Evolutionary conservation across 140 eudicot species (phyloP).

Genomic region (Senecio squalidus): DNA sequence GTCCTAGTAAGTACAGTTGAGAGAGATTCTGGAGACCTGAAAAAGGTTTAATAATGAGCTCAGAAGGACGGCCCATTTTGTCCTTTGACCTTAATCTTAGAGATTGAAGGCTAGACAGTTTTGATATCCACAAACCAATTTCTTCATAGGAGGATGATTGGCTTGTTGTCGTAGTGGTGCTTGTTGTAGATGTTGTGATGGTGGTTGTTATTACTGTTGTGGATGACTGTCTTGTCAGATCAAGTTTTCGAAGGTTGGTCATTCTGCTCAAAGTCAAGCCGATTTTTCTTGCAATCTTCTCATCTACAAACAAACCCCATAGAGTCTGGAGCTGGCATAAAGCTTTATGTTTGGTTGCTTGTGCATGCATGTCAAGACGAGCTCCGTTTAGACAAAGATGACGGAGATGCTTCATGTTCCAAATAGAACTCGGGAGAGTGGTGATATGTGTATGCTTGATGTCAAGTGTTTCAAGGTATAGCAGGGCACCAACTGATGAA

Average conservation of each 20-base stretch:
- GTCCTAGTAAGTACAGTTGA: slow-evolving; percentile 41
- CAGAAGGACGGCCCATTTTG: slow-evolving; percentile 36
- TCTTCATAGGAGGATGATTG: slow-evolving; percentile 22
- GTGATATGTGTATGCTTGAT: slow-evolving; percentile 47
- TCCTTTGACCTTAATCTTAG: slow-evolving; percentile 45
- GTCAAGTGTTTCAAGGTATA: slow-evolving; percentile 50
- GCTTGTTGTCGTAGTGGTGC: slow-evolving; percentile 16
- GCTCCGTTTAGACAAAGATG: slow-evolving; percentile 43
- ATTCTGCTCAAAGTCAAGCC: slow-evolving; percentile 32
- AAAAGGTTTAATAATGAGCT: slow-evolving; percentile 32
- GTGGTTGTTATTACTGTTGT: slow-evolving; percentile 7
- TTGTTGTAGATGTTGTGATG: slow-evolving; percentile 15
- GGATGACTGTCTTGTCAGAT: slow-evolving; percentile 33
- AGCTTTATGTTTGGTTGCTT: slow-evolving; percentile 10
- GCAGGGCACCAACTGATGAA: slow-evolving; percentile 38
- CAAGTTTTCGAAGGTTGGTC: slow-evolving; percentile 44
- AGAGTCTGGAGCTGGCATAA: slow-evolving; percentile 42
- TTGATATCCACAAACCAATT: slow-evolving; percentile 25
- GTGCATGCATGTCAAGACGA: slow-evolving; percentile 26
- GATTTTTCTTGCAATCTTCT: slow-evolving; percentile 23
- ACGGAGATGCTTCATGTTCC: slow-evolving; percentile 43
- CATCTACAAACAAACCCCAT: slow-evolving; percentile 47
- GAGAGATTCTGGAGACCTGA: slow-evolving; percentile 32
- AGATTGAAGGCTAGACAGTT: slow-evolving; percentile 23
- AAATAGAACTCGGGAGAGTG: slow-evolving; percentile 43